Base-by-base conservation (phyloP, 106 monocot species). In the Dioscorea zingiberensis region DNA sequence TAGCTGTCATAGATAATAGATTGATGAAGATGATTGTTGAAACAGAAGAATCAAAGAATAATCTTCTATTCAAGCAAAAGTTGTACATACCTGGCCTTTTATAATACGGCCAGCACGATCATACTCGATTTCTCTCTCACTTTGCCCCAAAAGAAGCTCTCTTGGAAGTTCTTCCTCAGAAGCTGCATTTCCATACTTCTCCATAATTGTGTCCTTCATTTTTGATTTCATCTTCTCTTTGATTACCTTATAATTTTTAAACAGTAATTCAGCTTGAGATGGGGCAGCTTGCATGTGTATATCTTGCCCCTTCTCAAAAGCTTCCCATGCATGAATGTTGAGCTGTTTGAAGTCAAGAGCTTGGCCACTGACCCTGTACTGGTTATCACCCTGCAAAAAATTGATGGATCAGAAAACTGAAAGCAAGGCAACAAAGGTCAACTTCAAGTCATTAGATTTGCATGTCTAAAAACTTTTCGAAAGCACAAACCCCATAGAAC, bases 211-310 rank as follows among this genome's bases (percentile, higher is more conserved):
- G 15, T 98, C 97, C 61, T 89, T 98, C 3, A 72, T 86, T 62
- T 74, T 62, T 15, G 76, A 75, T 68, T 89, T 92, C 77, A 98
- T 65, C 44, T 88, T 92, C 12, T 86, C 92, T 64, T 92, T 98
- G 4, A 77, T 82, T 27, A 92, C 51, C 78, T 89, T 86, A 71
- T 75, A 98, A 71, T 92, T 92, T 68, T 81, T 84, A 59, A 75
- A 85, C 16, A 92, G 62, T 19, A 89, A 62, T 60, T 98, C 92
- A 60, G 97, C 97, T 73, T 98, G 97, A 72, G 92, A 92, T 27
- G 97, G 97, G 57, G 97, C 97, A 73, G 97, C 97, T 75, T 98
- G 97, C 97, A 98, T 92, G 73, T 98, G 91, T 48, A 92, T 86
- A 66, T 98, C 97, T 69, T 98, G 97, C 2, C 97, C 95, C 68